Percentiles rank a stretch among this genome's conserved stretches.
Conservation (phyloP, 2,329 filamentous ascomycete species). For the Macroventuria anomochaeta region DNA sequence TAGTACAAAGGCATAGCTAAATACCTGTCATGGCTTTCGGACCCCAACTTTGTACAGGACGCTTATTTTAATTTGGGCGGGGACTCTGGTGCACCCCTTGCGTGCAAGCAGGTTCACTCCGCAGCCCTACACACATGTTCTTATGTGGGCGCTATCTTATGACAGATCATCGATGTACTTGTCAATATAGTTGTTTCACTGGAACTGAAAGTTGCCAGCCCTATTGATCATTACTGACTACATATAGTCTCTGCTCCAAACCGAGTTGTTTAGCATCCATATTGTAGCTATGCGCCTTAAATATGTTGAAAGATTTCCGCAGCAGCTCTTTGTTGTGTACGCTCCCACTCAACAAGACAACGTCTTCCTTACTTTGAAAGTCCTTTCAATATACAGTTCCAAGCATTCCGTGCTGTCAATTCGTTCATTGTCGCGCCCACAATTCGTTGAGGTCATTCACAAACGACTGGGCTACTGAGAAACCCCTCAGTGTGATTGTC, state of each 20-base stretch:
- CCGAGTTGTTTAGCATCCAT: too few species aligned
- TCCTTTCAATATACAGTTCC: too few species aligned
- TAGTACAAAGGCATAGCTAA: constrained; percentile 3
- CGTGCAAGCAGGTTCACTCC: not conserved
- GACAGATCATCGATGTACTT: too few species aligned
- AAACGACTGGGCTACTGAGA: not conserved
- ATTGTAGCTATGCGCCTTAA: too few species aligned
- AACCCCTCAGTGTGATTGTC: not conserved
- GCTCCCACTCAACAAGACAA: too few species aligned
- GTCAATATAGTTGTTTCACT: too few species aligned
- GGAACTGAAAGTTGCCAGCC: too few species aligned
- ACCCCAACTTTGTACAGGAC: not conserved
- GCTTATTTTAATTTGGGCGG: not conserved
- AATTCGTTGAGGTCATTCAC: not conserved
- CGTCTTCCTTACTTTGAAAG: too few species aligned
- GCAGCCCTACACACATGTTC: not conserved
- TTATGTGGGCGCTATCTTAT: constrained; percentile 15
- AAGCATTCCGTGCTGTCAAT: too few species aligned
- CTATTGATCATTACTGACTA: constrained; percentile 20
- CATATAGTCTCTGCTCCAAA: too few species aligned
- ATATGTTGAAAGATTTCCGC: too few species aligned
- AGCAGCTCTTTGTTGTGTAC: too few species aligned
- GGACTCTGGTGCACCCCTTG: not conserved
- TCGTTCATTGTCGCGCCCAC: not conserved
- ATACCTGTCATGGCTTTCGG: not conserved